Evolutionary conservation across 108 stramenopile genomes (phyloP), one percentile per base, ranked within the genome.

Genomic region (Pinguiococcus pyrenoidosus): DNA sequence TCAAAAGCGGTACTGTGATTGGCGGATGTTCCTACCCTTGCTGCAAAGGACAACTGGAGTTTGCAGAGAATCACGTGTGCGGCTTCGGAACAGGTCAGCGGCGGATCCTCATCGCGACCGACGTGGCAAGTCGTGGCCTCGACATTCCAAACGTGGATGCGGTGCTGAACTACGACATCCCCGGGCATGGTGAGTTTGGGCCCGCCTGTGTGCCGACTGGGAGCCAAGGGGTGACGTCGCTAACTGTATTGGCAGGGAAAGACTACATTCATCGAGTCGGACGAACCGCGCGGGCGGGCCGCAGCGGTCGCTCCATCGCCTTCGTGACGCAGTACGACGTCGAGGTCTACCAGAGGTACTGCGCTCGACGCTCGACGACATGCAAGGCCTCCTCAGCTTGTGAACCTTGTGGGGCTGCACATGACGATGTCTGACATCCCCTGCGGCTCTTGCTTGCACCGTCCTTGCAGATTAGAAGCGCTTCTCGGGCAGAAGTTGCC

Each of bases 281-380:
- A 12, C 63, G 97, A 17, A 99, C 97, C 0, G 94, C 97, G 2
- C 72, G 94, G 37, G 97, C 97, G 5, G 93, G 97, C 32, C 49
- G 82, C 34, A 83, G 87, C 14, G 97, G 97, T 0, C 76, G 87
- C 40, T 86, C 93, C 17, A 75, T 99, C 54, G 89, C 93, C 7
- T 76, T 99, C 70, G 97, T 99, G 20, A 96, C 97, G 26, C 96
- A 98, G 72, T 96, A 92, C 65, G 94, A 92, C 77, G 86, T 96
- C 12, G 94, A 96, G 69, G 80, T 92, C 14, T 99, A 90, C 67
- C 91, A 94, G 52, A 72, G 90, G 28, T 93, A 35, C 30, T 78
- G 26, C 65, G 79, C 73, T 56, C 81, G 81, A 53, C 81, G 74
- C 54, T 71, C 0, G 51, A 47, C 2, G 64, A 5, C 50, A 5